Evolutionary conservation across 495 filamentous ascomycete species (phyloP).

Genomic region (Hypoxylon fragiforme): DNA sequence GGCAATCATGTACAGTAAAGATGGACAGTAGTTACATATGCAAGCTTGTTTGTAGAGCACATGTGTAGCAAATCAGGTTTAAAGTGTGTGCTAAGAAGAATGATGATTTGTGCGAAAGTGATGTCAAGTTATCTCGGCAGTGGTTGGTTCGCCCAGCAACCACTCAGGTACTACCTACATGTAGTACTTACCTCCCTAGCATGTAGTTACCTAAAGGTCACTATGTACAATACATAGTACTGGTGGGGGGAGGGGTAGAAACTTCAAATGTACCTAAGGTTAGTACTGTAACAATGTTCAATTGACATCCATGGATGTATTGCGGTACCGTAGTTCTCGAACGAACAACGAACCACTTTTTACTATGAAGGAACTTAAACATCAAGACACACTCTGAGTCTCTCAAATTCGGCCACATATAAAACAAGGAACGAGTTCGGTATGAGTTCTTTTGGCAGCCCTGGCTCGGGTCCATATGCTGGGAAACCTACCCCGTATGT

Average conservation of each 20-base stretch:
- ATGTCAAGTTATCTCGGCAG: conserved; percentile 29
- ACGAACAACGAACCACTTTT: conserved; percentile 4
- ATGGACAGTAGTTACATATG: not conserved
- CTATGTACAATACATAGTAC: too few relatives aligned
- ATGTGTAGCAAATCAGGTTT: conserved; percentile 18
- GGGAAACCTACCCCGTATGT: conserved; percentile 79
- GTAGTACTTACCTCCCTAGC: too few relatives aligned
- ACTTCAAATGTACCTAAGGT: too few relatives aligned
- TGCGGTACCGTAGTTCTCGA: too few relatives aligned
- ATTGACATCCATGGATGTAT: too few relatives aligned
- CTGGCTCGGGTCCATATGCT: conserved; percentile 69
- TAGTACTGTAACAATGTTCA: too few relatives aligned
- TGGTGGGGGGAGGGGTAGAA: conserved; percentile 30
- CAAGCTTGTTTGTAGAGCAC: too few relatives aligned
- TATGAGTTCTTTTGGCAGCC: conserved; percentile 74
- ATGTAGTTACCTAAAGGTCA: too few relatives aligned
- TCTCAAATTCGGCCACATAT: not conserved
- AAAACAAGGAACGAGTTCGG: not conserved
- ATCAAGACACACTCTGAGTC: not conserved
- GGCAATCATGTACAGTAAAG: conserved; percentile 1
- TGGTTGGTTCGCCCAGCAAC: conserved; percentile 40
- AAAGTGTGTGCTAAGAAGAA: too few relatives aligned
- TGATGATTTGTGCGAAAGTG: conserved; percentile 7
- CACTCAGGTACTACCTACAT: not conserved
- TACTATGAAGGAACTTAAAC: too few relatives aligned